phyloP scores from a whole-genome alignment of 768 basidiomycete species.

The Crassisporium funariophilum region DNA sequence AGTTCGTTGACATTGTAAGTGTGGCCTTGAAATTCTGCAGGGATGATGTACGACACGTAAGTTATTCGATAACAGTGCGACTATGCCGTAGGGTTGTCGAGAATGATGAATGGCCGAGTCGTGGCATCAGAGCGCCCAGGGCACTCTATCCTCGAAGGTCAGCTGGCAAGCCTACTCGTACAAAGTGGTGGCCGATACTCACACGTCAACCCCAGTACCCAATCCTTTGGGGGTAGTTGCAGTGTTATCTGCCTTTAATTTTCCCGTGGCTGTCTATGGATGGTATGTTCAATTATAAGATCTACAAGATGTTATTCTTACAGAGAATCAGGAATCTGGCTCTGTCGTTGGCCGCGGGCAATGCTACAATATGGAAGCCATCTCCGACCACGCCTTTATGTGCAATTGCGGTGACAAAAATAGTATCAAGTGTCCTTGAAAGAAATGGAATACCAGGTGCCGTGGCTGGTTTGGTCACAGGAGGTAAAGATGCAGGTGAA shows the following conservation, averaged over 20 bases:
- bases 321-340: constrained; percentile 75
- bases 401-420: constrained; percentile 88
- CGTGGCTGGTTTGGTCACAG: constrained; percentile 79
- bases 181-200: constrained; percentile 11
- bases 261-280: constrained; percentile 92
- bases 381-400: constrained; percentile 87
- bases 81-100: constrained; percentile 89
- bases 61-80: constrained; percentile 64
- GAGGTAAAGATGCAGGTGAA: constrained; percentile 79
- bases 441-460: constrained; percentile 83
- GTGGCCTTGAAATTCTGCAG: constrained; percentile 6
- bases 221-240: constrained; percentile 79
- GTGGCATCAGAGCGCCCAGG: constrained; percentile 89
- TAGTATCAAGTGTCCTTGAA: constrained; percentile 80
- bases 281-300: constrained; percentile 50
- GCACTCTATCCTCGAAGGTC: constrained; percentile 91
- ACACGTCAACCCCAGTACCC: constrained; percentile 60
- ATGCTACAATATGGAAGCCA: constrained; percentile 96
- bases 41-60: constrained; percentile 5
- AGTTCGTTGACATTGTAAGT: constrained; percentile 91
- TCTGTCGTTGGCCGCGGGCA: constrained; percentile 85
- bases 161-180: constrained; percentile 29
- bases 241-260: constrained; percentile 93
- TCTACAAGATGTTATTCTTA: constrained; percentile 8
- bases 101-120: constrained; percentile 92